Percentiles rank a stretch among this genome's conserved stretches.
These are phyloP conservation scores for Orobanche coerulescens DNA, from an alignment of 257 asterid species.

Conservation along the genomic window DNA sequence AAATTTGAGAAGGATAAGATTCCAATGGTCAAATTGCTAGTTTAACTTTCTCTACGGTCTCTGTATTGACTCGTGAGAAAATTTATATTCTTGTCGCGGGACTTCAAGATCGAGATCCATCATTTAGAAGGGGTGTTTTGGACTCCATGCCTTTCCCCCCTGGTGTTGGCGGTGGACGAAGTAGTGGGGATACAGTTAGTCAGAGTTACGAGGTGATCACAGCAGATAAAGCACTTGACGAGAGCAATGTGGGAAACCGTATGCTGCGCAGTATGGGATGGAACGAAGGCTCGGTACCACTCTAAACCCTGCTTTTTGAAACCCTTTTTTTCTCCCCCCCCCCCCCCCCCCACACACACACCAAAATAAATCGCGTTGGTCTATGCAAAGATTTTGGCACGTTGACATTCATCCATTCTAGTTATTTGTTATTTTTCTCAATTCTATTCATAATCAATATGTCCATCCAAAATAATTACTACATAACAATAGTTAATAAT, in stretches of 20 bases:
- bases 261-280: slow-evolving; percentile 99
- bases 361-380: no score
- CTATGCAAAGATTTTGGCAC: background rate
- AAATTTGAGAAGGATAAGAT: slow-evolving; percentile 42
- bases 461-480: no score
- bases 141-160: slow-evolving; percentile 99
- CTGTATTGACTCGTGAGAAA: slow-evolving; percentile 65
- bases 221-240: slow-evolving; percentile 85
- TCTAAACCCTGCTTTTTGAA: slow-evolving; percentile 34
- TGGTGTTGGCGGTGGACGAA: slow-evolving; percentile 97
- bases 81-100: slow-evolving; percentile 52
- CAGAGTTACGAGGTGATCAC: slow-evolving; percentile 86
- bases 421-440: no score
- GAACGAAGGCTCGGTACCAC: slow-evolving; percentile 99
- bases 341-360: no score
- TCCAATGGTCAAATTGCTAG: slow-evolving; percentile 57
- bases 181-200: slow-evolving; percentile 52
- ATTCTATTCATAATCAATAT: no score
- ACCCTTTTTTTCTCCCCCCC: no score
- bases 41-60: slow-evolving; percentile 32
- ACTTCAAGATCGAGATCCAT: slow-evolving; percentile 70
- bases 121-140: slow-evolving; percentile 59
- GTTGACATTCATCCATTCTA: no score
- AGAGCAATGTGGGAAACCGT: slow-evolving; percentile 90
- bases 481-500: no score